phyloP scores from a whole-genome alignment of 768 basidiomycete species.

The Boletellus emodensis region DNA sequence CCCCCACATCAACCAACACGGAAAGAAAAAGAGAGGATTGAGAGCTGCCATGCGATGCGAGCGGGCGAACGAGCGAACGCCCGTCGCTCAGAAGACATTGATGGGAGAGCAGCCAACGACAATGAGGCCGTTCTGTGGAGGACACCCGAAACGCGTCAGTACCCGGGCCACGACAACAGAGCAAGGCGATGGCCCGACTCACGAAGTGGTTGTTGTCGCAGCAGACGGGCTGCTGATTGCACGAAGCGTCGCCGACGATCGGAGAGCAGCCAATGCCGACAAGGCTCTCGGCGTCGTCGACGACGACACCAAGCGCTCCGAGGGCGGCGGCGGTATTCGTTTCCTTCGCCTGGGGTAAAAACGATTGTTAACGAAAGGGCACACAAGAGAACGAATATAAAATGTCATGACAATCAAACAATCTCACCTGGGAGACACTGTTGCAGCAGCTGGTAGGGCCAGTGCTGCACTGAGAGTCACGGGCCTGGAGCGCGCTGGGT shows the following conservation, averaged over 20 bases:
- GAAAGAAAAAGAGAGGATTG: no score
- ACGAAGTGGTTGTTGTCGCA: slow-evolving; percentile 13
- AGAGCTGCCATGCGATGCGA: no score
- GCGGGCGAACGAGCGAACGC: no score
- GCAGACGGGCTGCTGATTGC: slow-evolving; percentile 16
- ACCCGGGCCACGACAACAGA: no score
- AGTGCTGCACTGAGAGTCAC: slow-evolving; percentile 10
- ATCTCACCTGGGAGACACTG: not conserved
- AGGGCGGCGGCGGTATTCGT: not conserved
- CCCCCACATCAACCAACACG: no score
- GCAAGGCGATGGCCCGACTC: not conserved
- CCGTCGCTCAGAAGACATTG: no score
- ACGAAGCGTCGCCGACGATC: not conserved
- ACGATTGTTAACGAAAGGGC: not conserved
- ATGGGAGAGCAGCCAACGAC: no score
- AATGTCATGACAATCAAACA: no score
- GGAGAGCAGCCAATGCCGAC: slow-evolving; percentile 8
- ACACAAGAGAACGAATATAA: not conserved
- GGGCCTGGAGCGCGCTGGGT: not conserved
- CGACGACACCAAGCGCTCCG: not conserved
- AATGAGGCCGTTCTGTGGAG: no score
- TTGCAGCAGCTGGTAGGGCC: slow-evolving; percentile 15
- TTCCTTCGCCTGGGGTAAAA: not conserved
- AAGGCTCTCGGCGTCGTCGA: not conserved
- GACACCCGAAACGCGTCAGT: no score